Base-by-base conservation (phyloP, 2,329 filamentous ascomycete species). In the Setomelanomma holmii region DNA sequence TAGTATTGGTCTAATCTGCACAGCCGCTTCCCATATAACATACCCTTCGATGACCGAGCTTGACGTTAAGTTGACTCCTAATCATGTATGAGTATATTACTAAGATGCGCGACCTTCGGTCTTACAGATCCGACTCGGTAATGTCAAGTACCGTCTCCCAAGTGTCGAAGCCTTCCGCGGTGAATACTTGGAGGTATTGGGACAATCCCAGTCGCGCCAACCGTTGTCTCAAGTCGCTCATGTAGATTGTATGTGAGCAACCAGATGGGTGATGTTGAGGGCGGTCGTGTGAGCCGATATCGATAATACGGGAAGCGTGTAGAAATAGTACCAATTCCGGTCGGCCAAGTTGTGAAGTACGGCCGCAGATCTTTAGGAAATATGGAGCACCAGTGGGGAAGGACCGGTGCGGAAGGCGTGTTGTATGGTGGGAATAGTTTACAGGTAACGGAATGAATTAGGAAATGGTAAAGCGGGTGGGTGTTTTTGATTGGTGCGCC, bases 81-180 rank as follows among this genome's bases (percentile, higher is more conserved):
- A 38, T n/a, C 47, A 16, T 21, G 5, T 55, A 56, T 66, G 40
- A 60, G 57, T 52, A 30, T 47, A 43, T 22, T 33, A 36, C 24
- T 36, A 14, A 19, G 40, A 39, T 40, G 40, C 35, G 35, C 34
- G 23, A 17, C 41, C 17, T 14, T 7, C 3, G 45, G 30, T 35
- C 86, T 72, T 75, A 91, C 88, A 95, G 80, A 67, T 95, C 90
- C 20, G 89, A 89, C 74, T 93, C 90, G 55, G 90, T 91, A 47
- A 95, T 92, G 68, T 93, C 90, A 44, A 92, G 80, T 49, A 93
- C 87, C 1, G 88, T 92, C 27, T 91, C 89, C 90, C 90, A 93
- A 10, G 87, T 86, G 73, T 95, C 90, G 72, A 95, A 95, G 3
- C 90, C 90, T 75, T 93, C 89, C 46, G 90, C 85, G 38, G 90